These are phyloP conservation scores for Malassezia restricta DNA, from an alignment of 1,284 basidiomycete species.

Conservation along the genomic window DNA sequence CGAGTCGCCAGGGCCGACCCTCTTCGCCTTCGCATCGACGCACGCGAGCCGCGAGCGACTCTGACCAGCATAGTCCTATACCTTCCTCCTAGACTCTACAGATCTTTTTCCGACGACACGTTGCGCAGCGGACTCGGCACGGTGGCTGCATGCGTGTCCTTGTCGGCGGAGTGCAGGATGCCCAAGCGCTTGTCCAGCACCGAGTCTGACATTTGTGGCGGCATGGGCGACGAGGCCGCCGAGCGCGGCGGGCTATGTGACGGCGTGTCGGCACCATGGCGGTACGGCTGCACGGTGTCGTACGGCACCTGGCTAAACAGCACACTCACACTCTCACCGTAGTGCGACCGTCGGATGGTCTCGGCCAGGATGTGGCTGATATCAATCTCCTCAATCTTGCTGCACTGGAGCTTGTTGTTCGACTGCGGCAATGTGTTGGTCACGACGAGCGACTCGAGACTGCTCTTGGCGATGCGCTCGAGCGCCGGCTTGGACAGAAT, in stretches of 20 bases:
- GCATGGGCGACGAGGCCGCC: constrained; percentile 1
- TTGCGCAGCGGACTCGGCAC: constrained; percentile 15
- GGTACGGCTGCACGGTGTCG: constrained; percentile 43
- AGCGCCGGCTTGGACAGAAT: constrained; percentile 85
- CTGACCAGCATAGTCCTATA: not conserved
- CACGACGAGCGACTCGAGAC: constrained; percentile 83
- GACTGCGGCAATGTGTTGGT: constrained; percentile 94
- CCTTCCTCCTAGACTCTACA: not conserved
- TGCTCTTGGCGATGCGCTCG: constrained; percentile 42
- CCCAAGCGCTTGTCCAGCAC: not conserved
- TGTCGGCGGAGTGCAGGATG: not conserved
- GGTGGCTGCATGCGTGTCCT: not conserved
- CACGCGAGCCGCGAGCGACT: not conserved
- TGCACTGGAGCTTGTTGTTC: constrained; percentile 62
- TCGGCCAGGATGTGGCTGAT: constrained; percentile 89
- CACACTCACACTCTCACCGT: constrained; percentile 42
- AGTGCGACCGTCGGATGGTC: constrained; percentile 71
- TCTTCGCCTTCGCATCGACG: not conserved
- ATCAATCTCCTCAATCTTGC: constrained; percentile 81
- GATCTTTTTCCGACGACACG: not conserved
- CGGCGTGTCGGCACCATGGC: constrained; percentile 29
- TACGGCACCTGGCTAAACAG: constrained; percentile 44
- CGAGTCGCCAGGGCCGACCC: not conserved
- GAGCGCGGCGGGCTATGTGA: constrained; percentile 10
- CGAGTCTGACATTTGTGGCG: not conserved